Conservation (phyloP, 352 stramenopile genomes). For the Globisporangium acanthophoron region DNA sequence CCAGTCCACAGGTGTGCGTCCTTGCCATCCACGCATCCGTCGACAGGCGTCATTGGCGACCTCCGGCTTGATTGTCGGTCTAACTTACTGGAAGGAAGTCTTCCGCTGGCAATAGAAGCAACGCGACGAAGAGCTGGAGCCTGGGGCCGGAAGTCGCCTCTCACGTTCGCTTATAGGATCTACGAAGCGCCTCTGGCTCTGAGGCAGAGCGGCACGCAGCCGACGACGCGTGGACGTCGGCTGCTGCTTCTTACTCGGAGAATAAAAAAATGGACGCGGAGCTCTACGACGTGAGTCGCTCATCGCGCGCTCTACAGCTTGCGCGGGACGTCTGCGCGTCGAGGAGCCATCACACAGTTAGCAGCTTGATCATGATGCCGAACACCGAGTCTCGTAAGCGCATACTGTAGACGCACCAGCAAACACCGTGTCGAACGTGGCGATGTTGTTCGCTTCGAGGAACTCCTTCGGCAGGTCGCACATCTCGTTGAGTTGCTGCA, state of each 20-base stretch:
- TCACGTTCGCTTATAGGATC: background rate
- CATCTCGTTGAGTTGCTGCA: slow-evolving; percentile 78
- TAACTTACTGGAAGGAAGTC: too few relatives aligned
- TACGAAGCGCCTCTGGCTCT: background rate
- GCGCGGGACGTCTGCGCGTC: slow-evolving; percentile 10
- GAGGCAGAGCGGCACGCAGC: background rate
- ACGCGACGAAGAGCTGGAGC: background rate
- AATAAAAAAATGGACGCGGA: background rate
- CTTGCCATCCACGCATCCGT: too few relatives aligned
- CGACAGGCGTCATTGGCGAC: too few relatives aligned
- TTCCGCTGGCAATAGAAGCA: background rate
- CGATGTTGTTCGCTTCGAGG: slow-evolving; percentile 73
- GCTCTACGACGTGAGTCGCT: background rate
- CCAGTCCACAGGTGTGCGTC: too few relatives aligned
- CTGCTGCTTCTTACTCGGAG: background rate
- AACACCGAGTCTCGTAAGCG: too few relatives aligned
- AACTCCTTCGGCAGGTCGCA: slow-evolving; percentile 72
- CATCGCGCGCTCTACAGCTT: slow-evolving; percentile 7
- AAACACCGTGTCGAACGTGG: slow-evolving; percentile 67
- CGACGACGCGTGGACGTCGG: background rate
- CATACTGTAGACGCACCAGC: slow-evolving; percentile 26
- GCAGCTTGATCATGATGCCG: too few relatives aligned
- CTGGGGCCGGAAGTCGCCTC: background rate
- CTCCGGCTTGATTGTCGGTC: too few relatives aligned
- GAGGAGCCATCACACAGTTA: background rate